These are phyloP conservation scores for Solanum aculeatissimum DNA, from an alignment of 305 asterid species.

Conservation along the genomic window DNA sequence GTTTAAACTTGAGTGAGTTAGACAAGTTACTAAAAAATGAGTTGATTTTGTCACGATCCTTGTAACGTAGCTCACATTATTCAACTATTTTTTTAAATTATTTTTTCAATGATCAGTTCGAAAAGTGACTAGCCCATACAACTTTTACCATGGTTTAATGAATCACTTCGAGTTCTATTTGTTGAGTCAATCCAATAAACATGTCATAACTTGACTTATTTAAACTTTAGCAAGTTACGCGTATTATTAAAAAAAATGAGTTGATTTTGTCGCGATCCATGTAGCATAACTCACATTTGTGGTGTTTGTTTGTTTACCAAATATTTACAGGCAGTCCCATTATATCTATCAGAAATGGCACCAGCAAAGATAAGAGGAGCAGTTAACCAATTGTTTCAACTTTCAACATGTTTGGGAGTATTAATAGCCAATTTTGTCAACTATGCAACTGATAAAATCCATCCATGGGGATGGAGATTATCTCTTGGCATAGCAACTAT, in stretches of 20 bases:
- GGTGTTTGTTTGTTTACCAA: not conserved
- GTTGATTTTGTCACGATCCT: not conserved
- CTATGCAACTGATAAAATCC: constrained; percentile 40
- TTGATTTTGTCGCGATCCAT: not conserved
- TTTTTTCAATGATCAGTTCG: too few species aligned
- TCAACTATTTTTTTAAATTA: too few species aligned
- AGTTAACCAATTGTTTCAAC: constrained; percentile 59
- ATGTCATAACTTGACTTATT: not conserved
- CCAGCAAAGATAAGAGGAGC: constrained; percentile 73
- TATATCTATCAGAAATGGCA: constrained; percentile 83
- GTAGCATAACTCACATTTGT: not conserved
- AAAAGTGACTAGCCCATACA: too few species aligned
- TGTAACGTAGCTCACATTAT: not conserved
- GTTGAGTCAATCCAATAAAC: not conserved
- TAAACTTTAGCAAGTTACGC: not conserved
- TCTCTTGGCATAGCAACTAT: constrained; percentile 65
- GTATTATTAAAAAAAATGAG: not conserved
- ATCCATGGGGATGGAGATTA: constrained; percentile 86
- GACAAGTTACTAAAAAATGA: too few species aligned
- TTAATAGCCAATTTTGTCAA: constrained; percentile 48
- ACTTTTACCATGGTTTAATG: too few species aligned
- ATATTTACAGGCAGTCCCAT: constrained; percentile 49
- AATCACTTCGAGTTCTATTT: not conserved
- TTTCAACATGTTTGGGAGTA: constrained; percentile 54
- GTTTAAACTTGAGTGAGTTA: not conserved